phyloP scores from a whole-genome alignment of 441 rosid species.

The Populus tomentosa region DNA sequence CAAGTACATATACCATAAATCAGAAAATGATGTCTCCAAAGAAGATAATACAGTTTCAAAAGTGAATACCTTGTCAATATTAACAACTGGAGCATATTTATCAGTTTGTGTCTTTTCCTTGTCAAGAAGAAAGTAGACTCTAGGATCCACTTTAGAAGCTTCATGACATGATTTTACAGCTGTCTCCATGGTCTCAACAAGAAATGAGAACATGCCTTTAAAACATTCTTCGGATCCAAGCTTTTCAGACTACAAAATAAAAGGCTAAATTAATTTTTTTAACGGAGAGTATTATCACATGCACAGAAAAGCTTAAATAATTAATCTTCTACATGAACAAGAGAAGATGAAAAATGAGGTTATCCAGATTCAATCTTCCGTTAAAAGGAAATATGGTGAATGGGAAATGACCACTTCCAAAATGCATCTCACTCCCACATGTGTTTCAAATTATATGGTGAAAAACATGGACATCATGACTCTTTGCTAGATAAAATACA shows the following conservation, averaged over 20 bases:
- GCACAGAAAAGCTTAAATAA: not conserved
- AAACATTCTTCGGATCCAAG: slow-evolving; percentile 56
- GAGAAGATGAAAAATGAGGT: not conserved
- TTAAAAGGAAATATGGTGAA: not conserved
- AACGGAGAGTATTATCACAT: not conserved
- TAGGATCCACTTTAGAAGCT: slow-evolving; percentile 73
- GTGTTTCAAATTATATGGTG: too few species aligned
- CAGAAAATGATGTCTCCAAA: not conserved
- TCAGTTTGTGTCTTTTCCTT: slow-evolving; percentile 73
- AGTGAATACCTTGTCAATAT: slow-evolving; percentile 72
- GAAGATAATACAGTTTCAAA: not conserved
- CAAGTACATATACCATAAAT: not conserved
- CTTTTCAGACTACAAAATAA: slow-evolving; percentile 54
- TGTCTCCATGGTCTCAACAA: slow-evolving; percentile 72
- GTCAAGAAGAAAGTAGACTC: slow-evolving; percentile 74
- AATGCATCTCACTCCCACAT: not conserved
- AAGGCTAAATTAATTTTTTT: slow-evolving; percentile 14
- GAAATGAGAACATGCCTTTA: slow-evolving; percentile 57
- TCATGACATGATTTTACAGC: slow-evolving; percentile 87
- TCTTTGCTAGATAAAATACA: slow-evolving; percentile 12
- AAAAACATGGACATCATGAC: not conserved
- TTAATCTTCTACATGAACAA: not conserved
- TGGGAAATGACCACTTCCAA: not conserved
- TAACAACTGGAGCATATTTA: slow-evolving; percentile 78
- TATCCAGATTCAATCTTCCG: not conserved